Conservation (phyloP, 2,329 filamentous ascomycete genomes). For the Mollisiaceae sp. region DNA sequence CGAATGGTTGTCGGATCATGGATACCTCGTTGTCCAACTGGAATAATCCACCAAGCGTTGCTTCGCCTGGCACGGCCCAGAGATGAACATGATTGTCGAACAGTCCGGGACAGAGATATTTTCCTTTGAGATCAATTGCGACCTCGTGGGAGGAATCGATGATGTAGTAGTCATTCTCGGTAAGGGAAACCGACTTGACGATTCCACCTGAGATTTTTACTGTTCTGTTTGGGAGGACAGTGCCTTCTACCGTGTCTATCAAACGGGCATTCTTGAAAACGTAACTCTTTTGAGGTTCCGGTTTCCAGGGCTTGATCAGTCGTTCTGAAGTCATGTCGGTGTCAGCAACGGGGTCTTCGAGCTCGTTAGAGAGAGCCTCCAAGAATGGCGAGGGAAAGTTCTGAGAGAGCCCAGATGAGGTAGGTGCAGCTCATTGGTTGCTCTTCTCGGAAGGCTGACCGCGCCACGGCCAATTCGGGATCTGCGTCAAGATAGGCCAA, state of each 20-base stretch:
- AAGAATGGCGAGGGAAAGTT: neutral
- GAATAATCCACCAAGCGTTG: conserved; percentile 45
- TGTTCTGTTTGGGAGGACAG: neutral
- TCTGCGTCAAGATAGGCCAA: conserved; percentile 15
- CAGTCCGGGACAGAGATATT: conserved; percentile 55
- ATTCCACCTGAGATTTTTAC: conserved; percentile 44
- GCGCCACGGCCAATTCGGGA: conserved; percentile 13
- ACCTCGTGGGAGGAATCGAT: conserved; percentile 10
- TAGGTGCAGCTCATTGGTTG: neutral
- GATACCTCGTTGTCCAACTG: conserved; percentile 43
- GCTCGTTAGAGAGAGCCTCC: neutral
- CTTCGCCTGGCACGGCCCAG: conserved; percentile 49
- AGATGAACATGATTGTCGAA: conserved; percentile 59
- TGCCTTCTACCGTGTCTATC: conserved; percentile 44
- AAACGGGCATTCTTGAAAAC: conserved; percentile 51
- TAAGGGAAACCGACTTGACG: conserved; percentile 4
- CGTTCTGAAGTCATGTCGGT: conserved; percentile 12
- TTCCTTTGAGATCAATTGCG: conserved; percentile 46
- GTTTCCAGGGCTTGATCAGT: conserved; percentile 23
- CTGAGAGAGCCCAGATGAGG: neutral
- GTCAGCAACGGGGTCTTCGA: neutral
- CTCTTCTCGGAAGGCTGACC: neutral
- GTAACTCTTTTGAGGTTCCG: conserved; percentile 7
- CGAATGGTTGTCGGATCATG: conserved; percentile 53
- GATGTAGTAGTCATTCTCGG: conserved; percentile 3